Conservation (phyloP, 352 stramenopile species). For the Phytophthora aleatoria region DNA sequence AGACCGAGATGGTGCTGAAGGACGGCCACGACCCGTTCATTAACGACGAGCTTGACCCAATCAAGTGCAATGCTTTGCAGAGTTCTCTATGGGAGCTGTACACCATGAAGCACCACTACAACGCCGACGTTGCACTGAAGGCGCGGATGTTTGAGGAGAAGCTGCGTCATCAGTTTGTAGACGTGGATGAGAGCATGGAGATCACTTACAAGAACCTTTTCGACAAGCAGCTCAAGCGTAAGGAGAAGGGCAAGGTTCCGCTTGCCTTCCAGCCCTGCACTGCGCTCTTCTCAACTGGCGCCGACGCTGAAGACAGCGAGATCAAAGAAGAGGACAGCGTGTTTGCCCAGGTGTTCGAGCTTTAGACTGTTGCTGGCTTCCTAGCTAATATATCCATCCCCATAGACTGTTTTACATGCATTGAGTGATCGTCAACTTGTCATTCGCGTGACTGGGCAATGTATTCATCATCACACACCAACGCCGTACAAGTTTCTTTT, state of each 20-base stretch:
- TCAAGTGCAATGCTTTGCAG: constrained; percentile 85
- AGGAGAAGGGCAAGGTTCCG: constrained; percentile 76
- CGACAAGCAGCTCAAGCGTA: constrained; percentile 84
- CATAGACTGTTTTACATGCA: constrained; percentile 25
- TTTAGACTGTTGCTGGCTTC: constrained; percentile 46
- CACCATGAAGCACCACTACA: constrained; percentile 95
- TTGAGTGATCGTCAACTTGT: constrained; percentile 2
- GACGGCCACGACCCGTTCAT: constrained; percentile 83
- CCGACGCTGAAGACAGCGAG: constrained; percentile 18
- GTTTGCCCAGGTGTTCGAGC: constrained; percentile 75
- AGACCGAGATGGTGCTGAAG: constrained; percentile 70
- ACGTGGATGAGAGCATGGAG: constrained; percentile 75
- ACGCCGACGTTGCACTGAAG: constrained; percentile 91
- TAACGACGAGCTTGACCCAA: constrained; percentile 69
- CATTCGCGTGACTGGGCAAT: not conserved
- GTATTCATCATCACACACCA: not conserved
- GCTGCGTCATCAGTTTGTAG: constrained; percentile 75
- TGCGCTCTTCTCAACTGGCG: constrained; percentile 48
- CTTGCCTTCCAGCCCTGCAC: constrained; percentile 72
- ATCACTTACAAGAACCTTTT: constrained; percentile 84
- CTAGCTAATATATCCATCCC: constrained; percentile 44
- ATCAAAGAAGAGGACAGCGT: constrained; percentile 41
- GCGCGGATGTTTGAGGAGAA: constrained; percentile 92
- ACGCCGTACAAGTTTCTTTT: not conserved
- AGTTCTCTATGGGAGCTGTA: constrained; percentile 96